Evolutionary conservation across 2,329 filamentous ascomycete species (phyloP).

Genomic region (Coniochaeta ligniaria): DNA sequence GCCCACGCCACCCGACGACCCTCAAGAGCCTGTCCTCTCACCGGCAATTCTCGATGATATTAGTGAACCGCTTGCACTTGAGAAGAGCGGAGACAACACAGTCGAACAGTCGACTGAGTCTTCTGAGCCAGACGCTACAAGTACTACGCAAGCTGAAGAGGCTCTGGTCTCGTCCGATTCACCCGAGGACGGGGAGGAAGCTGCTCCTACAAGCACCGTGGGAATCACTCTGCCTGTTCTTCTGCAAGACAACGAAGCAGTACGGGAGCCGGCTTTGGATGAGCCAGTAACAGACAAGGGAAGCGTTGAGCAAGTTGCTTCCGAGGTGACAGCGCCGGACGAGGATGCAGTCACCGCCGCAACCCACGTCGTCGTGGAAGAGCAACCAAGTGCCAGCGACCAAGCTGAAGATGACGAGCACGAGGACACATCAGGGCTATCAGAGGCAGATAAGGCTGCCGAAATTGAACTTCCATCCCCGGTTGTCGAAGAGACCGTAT

Average conservation of each 20-base stretch:
- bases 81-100: background rate
- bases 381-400: background rate
- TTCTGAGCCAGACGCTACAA: background rate
- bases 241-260: background rate
- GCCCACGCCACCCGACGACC: background rate
- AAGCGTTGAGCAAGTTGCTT: background rate
- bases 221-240: background rate
- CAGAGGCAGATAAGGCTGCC: background rate
- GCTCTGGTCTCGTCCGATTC: background rate
- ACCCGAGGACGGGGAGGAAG: background rate
- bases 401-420: background rate
- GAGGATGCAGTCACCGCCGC: background rate
- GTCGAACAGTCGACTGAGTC: background rate
- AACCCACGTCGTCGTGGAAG: background rate
- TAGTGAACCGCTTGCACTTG: background rate
- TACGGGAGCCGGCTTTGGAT: background rate
- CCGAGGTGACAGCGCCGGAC: background rate
- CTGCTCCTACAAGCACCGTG: background rate
- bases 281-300: background rate
- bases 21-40: background rate
- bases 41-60: constrained; percentile 2
- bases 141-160: background rate
- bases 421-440: background rate
- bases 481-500: background rate
- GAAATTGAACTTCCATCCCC: background rate